phyloP scores from a whole-genome alignment of 225 moss, liverwort and hornwort species.

The Pseudisothecium myosuroides region DNA sequence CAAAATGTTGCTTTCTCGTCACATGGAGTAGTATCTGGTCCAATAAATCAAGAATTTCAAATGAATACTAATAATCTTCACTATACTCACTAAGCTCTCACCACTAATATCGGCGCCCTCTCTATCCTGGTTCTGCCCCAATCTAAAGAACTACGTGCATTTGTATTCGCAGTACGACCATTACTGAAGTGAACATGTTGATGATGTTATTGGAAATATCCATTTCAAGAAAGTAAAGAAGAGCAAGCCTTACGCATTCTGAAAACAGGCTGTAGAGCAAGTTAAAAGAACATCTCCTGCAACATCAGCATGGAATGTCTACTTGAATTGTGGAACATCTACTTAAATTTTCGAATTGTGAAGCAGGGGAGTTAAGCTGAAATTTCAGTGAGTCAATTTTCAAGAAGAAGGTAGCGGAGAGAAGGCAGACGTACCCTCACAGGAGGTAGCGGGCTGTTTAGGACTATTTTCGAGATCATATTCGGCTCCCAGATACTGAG shows the following conservation, averaged over 20 bases:
- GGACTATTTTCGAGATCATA: constrained; percentile 12
- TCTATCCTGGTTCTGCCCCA: background rate
- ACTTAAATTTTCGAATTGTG: background rate
- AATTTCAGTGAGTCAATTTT: background rate
- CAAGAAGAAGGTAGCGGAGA: background rate
- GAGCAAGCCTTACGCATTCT: background rate
- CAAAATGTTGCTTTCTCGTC: background rate
- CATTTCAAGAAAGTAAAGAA: background rate
- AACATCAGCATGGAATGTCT: background rate
- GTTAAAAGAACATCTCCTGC: background rate
- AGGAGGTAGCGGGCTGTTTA: constrained; percentile 2
- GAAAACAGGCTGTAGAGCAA: background rate
- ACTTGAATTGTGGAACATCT: background rate
- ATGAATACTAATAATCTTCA: background rate
- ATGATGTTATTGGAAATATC: background rate
- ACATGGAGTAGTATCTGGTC: constrained; percentile 25
- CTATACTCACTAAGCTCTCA: background rate
- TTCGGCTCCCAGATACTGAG: constrained; percentile 25
- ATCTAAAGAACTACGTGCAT: background rate
- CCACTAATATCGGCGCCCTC: background rate
- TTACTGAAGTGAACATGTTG: background rate
- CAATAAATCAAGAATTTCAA: background rate
- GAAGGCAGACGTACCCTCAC: constrained; percentile 5
- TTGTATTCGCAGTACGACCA: background rate
- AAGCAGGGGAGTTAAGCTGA: background rate